Conservation (phyloP, 2,329 filamentous ascomycete species). For the Ascochyta fabae region DNA sequence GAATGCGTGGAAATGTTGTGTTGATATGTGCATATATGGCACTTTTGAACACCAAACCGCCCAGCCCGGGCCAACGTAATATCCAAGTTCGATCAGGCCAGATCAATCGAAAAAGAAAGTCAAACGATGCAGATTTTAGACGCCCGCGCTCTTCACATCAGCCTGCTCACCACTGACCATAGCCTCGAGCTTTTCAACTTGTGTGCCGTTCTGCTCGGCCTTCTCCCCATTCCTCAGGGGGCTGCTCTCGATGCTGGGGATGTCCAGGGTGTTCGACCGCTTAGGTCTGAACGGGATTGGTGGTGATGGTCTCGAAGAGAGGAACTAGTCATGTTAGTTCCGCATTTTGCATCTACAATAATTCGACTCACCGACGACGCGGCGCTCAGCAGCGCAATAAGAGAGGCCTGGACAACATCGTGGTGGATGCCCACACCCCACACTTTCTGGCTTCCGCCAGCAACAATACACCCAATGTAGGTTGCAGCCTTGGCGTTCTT, state of each 20-base stretch:
- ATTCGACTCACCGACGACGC: conserved; percentile 75
- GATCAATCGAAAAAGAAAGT: not conserved
- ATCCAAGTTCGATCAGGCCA: too few relatives aligned
- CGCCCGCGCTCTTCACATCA: conserved; percentile 27
- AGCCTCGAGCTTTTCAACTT: conserved; percentile 40
- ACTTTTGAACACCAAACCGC: not conserved
- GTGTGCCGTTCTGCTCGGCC: conserved; percentile 20
- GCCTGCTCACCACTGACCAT: conserved; percentile 36
- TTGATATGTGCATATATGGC: not conserved
- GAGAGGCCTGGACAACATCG: conserved; percentile 87
- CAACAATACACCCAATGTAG: conserved; percentile 85
- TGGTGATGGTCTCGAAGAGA: conserved; percentile 72
- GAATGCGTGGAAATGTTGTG: too few relatives aligned
- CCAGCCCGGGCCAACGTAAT: not conserved
- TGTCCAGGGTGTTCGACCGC: conserved; percentile 57
- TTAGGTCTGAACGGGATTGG: conserved; percentile 68
- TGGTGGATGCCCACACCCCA: conserved; percentile 94
- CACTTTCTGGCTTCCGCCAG: conserved; percentile 71
- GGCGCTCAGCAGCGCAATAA: conserved; percentile 84
- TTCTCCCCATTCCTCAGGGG: conserved; percentile 20
- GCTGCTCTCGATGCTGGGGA: conserved; percentile 39
- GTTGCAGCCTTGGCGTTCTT: conserved; percentile 90
- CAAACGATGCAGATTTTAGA: not conserved
- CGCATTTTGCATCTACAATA: not conserved
- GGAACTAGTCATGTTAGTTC: conserved; percentile 63